Conservation (phyloP, 2,329 filamentous ascomycete genomes). For the Pestalotiopsis sp. region DNA sequence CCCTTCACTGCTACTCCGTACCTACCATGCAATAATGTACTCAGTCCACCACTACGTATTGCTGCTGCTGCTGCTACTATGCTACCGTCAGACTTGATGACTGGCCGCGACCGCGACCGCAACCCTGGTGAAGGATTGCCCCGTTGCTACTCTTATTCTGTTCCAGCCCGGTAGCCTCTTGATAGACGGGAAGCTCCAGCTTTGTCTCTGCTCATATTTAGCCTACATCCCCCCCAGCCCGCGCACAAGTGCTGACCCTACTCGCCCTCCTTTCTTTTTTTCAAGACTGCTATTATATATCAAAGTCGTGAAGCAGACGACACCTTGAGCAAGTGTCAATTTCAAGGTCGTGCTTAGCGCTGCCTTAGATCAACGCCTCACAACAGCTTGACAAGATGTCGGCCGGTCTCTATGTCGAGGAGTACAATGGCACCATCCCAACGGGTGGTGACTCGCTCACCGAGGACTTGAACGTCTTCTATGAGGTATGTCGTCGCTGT, state of each 20-base stretch:
- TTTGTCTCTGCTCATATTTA: slow-evolving; percentile 12
- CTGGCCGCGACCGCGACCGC: background rate
- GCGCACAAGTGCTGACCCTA: background rate
- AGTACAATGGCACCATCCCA: slow-evolving; percentile 56
- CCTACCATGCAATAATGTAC: background rate
- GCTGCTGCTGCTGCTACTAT: background rate
- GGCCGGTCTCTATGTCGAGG: slow-evolving; percentile 27
- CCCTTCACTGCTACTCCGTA: background rate
- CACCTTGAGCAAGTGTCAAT: slow-evolving; percentile 15
- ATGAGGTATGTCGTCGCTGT: slow-evolving; percentile 58
- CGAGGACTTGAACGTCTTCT: slow-evolving; percentile 79
- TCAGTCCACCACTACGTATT: background rate
- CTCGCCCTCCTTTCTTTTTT: slow-evolving; percentile 7
- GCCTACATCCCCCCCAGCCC: slow-evolving; percentile 3
- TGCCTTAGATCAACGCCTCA: background rate
- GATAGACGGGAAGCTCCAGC: background rate
- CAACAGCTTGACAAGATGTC: slow-evolving; percentile 13
- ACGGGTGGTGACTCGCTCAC: slow-evolving; percentile 58
- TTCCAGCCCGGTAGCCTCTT: background rate
- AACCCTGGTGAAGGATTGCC: background rate
- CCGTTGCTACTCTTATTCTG: slow-evolving; percentile 10
- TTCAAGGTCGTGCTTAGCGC: background rate
- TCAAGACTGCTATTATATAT: background rate
- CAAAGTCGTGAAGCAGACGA: background rate
- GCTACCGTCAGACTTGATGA: background rate